Percentiles rank a stretch among this genome's conserved stretches.
phyloP scores from a whole-genome alignment of 768 basidiomycete genomes.

The Suillus placidus region DNA sequence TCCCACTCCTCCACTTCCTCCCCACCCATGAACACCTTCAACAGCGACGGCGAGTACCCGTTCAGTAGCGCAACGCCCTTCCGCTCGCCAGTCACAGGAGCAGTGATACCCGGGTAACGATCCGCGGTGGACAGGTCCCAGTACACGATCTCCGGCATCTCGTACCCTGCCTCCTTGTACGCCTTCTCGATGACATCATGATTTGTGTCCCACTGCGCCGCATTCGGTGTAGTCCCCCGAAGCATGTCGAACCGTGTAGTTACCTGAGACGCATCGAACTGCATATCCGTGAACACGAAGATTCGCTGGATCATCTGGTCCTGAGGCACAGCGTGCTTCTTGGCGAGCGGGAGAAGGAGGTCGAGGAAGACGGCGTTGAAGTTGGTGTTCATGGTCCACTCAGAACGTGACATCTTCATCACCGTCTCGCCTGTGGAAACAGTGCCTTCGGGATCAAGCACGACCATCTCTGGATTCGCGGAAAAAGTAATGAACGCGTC shows the following conservation, averaged over 20 bases:
- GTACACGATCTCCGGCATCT: slow-evolving; percentile 72
- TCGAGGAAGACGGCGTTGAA: slow-evolving; percentile 62
- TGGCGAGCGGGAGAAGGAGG: slow-evolving; percentile 63
- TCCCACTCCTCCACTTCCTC: slow-evolving; percentile 43
- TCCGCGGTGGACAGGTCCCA: slow-evolving; percentile 55
- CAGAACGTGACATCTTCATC: slow-evolving; percentile 33
- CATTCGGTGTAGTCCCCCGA: slow-evolving; percentile 7
- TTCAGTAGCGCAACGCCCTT: slow-evolving; percentile 70
- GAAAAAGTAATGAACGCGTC: slow-evolving; percentile 75
- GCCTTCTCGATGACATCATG: slow-evolving; percentile 57
- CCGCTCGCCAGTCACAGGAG: slow-evolving; percentile 53
- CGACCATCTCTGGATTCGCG: slow-evolving; percentile 47
- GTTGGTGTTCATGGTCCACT: slow-evolving; percentile 65
- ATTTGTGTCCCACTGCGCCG: slow-evolving; percentile 57
- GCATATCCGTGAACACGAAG: slow-evolving; percentile 82
- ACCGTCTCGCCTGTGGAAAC: slow-evolving; percentile 42
- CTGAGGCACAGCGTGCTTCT: slow-evolving; percentile 54
- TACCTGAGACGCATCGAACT: slow-evolving; percentile 51
- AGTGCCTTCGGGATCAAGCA: slow-evolving; percentile 43
- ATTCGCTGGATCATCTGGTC: slow-evolving; percentile 78
- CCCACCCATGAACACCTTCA: slow-evolving; percentile 74
- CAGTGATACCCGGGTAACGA: slow-evolving; percentile 29
- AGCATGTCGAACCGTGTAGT: neutral
- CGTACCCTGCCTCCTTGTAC: slow-evolving; percentile 65
- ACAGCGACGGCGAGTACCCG: slow-evolving; percentile 67